Conservation (phyloP, 2,329 filamentous ascomycete species). For the Sphaerulina vaccinii region DNA sequence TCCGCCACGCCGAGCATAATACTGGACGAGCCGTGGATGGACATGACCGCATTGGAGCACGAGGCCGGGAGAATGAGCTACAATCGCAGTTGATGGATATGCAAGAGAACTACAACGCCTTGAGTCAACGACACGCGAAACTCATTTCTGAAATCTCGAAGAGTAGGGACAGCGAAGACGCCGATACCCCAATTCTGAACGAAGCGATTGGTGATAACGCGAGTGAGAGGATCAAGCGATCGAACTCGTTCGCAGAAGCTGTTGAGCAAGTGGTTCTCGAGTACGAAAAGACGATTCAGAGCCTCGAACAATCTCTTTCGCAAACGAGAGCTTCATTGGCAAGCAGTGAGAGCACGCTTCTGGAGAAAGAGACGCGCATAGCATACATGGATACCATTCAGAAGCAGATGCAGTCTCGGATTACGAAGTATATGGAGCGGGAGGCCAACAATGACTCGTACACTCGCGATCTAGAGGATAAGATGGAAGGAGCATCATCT, state of each 20-base stretch:
- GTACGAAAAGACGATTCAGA: conserved; percentile 98
- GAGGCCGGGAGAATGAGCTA: conserved; percentile 71
- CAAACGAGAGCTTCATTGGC: conserved; percentile 82
- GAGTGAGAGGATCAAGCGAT: conserved; percentile 85
- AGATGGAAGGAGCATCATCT: conserved; percentile 83
- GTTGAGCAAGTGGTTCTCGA: conserved; percentile 95
- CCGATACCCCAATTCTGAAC: conserved; percentile 59
- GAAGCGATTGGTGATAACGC: conserved; percentile 72
- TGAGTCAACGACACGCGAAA: conserved; percentile 91
- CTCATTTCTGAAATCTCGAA: conserved; percentile 91
- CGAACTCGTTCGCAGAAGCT: conserved; percentile 91
- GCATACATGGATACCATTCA: conserved; percentile 93
- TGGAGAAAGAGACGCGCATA: conserved; percentile 92
- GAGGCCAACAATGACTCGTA: conserved; percentile 91
- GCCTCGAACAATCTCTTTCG: conserved; percentile 84
- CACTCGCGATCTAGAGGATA: conserved; percentile 84
- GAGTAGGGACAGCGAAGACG: conserved; percentile 65
- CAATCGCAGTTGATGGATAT: conserved; percentile 90
- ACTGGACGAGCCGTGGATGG: conserved; percentile 63
- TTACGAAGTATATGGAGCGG: conserved; percentile 91
- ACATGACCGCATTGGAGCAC: conserved; percentile 61
- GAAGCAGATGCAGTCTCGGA: conserved; percentile 77
- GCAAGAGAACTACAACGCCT: conserved; percentile 89
- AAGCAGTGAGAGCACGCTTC: conserved; percentile 76
- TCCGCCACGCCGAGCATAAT: conserved; percentile 74